Percentiles rank a stretch among this genome's conserved stretches.
phyloP scores from a whole-genome alignment of 2,329 filamentous ascomycete genomes.

The Hypoxylon sp. region DNA sequence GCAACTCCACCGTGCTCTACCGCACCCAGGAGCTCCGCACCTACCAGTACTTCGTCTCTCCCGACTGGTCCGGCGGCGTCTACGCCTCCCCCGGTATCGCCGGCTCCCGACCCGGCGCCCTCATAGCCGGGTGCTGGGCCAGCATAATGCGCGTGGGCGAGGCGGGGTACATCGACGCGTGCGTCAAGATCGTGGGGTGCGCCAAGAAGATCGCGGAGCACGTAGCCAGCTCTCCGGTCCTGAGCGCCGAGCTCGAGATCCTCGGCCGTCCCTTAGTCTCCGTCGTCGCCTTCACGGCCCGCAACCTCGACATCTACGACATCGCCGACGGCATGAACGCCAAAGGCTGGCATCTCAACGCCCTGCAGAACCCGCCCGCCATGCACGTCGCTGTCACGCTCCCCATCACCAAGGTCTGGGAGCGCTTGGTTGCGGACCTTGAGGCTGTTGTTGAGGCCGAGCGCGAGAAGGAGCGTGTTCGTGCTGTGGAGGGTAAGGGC shows the following conservation, averaged over 20 bases:
- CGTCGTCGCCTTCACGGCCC: conserved; percentile 89
- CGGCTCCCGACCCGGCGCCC: conserved; percentile 89
- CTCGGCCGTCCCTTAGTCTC: conserved; percentile 89
- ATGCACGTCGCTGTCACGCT: conserved; percentile 95
- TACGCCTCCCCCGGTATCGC: conserved; percentile 95
- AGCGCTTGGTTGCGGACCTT: conserved; percentile 82
- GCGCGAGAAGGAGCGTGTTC: conserved; percentile 83
- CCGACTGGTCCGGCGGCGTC: conserved; percentile 95
- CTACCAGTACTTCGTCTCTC: conserved; percentile 96
- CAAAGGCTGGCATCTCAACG: conserved; percentile 96
- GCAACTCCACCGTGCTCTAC: conserved; percentile 94
- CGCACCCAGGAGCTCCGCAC: conserved; percentile 82
- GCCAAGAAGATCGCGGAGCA: conserved; percentile 85
- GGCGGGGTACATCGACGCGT: conserved; percentile 87
- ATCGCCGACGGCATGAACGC: conserved; percentile 88
- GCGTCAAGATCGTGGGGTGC: conserved; percentile 87
- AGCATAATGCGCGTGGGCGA: conserved; percentile 91
- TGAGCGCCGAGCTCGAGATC: conserved; percentile 81
- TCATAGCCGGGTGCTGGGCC: conserved; percentile 97
- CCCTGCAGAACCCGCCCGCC: conserved; percentile 89
- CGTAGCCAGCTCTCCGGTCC: conserved; percentile 76
- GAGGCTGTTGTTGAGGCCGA: conserved; percentile 78
- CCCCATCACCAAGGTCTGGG: conserved; percentile 85
- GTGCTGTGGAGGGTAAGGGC: conserved; percentile 77
- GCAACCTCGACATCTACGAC: conserved; percentile 92